Conservation (phyloP, 75 land plant species). For the Cryptomeria japonica region DNA sequence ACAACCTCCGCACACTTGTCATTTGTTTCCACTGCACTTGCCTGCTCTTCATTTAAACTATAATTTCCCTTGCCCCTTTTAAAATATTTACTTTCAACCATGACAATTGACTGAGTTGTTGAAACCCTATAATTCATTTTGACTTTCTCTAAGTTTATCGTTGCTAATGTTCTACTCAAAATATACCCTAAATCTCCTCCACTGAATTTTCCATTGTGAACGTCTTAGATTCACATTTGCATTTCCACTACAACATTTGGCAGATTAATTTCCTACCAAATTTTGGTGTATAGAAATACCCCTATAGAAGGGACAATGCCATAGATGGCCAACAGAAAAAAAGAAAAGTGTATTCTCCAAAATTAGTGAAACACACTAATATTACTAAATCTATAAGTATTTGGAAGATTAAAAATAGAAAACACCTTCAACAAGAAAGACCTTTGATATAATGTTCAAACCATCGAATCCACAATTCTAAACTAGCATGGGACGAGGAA, state of each 20-base stretch:
- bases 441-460: too few relatives aligned
- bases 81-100: background rate
- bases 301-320: background rate
- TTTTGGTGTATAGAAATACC: background rate
- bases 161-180: background rate
- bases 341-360: background rate
- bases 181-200: background rate
- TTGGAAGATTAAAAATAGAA: too few relatives aligned
- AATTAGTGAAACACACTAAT: too few relatives aligned
- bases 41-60: constrained; percentile 21
- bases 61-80: background rate
- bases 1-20: constrained; percentile 18
- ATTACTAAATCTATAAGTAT: too few relatives aligned
- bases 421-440: too few relatives aligned
- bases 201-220: background rate
- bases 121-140: background rate
- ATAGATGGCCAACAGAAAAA: background rate
- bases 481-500: too few relatives aligned
- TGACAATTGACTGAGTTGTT: background rate
- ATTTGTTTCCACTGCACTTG: constrained; percentile 8
- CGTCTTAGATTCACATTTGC: background rate
- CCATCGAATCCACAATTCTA: too few relatives aligned
- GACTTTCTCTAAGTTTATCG: background rate
- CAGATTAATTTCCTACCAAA: background rate
- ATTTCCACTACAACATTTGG: background rate